These are phyloP conservation scores for Dactylonectria estremocensis DNA, from an alignment of 2,329 filamentous ascomycete species.

Conservation along the genomic window DNA sequence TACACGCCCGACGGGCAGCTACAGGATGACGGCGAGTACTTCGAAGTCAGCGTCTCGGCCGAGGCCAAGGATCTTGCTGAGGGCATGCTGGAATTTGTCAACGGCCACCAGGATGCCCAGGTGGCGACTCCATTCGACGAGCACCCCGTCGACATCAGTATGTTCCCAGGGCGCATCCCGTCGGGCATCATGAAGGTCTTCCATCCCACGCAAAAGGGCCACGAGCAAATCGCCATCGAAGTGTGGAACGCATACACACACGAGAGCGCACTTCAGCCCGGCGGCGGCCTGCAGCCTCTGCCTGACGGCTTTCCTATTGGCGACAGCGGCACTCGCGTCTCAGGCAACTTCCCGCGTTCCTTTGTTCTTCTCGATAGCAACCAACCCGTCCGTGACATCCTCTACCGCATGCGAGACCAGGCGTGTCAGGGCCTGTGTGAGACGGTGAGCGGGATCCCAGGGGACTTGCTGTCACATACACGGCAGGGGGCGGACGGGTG, in stretches of 20 bases:
- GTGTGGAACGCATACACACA: conserved; percentile 34
- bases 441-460: background rate
- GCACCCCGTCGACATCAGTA: conserved; percentile 11
- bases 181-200: conserved; percentile 19
- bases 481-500: background rate
- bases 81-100: background rate
- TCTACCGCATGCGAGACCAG: background rate
- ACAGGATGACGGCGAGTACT: background rate
- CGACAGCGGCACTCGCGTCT: background rate
- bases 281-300: background rate
- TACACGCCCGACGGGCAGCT: background rate
- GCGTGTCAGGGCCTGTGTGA: background rate
- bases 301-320: background rate
- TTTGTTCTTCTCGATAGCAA: background rate
- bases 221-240: background rate
- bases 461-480: background rate
- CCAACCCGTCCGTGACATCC: background rate
- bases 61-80: background rate
- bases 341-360: background rate
- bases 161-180: conserved; percentile 15
- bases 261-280: background rate
- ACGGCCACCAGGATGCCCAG: background rate
- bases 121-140: conserved; percentile 11
- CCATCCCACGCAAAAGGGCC: conserved; percentile 14
- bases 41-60: background rate